These are phyloP conservation scores for Oenanthe sinensis DNA, from an alignment of 129 eudicot species.

Conservation along the genomic window DNA sequence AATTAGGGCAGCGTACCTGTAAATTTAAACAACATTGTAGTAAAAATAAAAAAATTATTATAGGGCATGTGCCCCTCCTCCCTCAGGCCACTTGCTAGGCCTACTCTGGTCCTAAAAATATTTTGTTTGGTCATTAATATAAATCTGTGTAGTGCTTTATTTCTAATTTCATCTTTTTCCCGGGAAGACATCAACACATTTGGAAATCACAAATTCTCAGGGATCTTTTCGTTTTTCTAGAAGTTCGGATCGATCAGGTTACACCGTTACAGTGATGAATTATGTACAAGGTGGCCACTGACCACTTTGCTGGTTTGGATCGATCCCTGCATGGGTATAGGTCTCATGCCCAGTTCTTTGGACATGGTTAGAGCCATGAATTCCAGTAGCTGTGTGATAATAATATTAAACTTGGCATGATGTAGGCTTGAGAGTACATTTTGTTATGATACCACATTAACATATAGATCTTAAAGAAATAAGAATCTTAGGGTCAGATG, in stretches of 20 bases:
- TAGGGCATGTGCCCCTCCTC: background rate
- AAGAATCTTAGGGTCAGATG: background rate
- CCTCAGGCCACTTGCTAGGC: background rate
- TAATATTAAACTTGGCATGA: background rate
- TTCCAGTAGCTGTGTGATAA: background rate
- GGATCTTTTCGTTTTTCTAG: background rate
- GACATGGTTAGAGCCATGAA: background rate
- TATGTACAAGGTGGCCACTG: background rate
- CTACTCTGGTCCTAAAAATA: background rate
- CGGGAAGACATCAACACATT: background rate
- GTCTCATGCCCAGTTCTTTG: background rate
- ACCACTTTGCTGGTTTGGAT: background rate
- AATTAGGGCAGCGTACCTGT: background rate
- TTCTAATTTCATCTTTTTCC: background rate
- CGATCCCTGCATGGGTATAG: background rate
- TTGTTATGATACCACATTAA: background rate
- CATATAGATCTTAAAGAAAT: background rate
- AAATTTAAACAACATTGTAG: background rate
- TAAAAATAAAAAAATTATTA: background rate
- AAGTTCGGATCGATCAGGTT: background rate
- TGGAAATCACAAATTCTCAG: background rate
- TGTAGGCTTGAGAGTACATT: background rate
- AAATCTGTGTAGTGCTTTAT: background rate
- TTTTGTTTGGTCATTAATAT: background rate
- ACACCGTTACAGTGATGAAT: background rate